Conservation (phyloP, 257 asterid species). For the Solanum boliviense region DNA sequence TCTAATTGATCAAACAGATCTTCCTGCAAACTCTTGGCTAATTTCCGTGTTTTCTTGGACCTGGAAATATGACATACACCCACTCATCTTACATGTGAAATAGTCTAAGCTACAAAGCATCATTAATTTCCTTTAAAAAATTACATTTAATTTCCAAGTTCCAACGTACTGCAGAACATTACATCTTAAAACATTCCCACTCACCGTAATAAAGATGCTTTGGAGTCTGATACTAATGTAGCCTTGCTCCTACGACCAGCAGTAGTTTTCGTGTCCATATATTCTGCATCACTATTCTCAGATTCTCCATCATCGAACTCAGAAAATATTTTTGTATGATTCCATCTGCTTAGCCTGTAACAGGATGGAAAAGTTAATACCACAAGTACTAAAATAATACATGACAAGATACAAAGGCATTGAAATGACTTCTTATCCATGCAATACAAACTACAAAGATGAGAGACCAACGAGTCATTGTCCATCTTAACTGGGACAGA, state of each 20-base stretch:
- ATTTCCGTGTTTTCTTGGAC: slow-evolving; percentile 46
- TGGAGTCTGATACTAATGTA: slow-evolving; percentile 32
- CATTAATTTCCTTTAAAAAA: not conserved
- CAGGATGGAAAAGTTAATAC: not conserved
- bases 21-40: slow-evolving; percentile 71
- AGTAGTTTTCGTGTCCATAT: slow-evolving; percentile 24
- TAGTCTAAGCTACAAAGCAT: not conserved
- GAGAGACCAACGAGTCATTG: not conserved
- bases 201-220: slow-evolving; percentile 51
- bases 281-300: slow-evolving; percentile 40
- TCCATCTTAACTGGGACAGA: not conserved
- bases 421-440: not conserved
- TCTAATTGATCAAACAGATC: slow-evolving; percentile 68
- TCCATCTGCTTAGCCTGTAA: slow-evolving; percentile 83
- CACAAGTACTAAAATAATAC: not conserved
- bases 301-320: slow-evolving; percentile 64
- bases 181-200: slow-evolving; percentile 6
- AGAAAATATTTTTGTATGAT: slow-evolving; percentile 80
- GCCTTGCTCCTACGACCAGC: slow-evolving; percentile 37
- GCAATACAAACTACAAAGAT: not conserved
- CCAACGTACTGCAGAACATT: not conserved
- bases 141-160: not conserved
- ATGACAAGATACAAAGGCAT: not conserved
- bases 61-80: slow-evolving; percentile 17
- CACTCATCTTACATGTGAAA: not conserved